These are phyloP conservation scores for Zygoascus biomembranicola DNA, from an alignment of 805 yeast genomes.

Conservation along the genomic window DNA sequence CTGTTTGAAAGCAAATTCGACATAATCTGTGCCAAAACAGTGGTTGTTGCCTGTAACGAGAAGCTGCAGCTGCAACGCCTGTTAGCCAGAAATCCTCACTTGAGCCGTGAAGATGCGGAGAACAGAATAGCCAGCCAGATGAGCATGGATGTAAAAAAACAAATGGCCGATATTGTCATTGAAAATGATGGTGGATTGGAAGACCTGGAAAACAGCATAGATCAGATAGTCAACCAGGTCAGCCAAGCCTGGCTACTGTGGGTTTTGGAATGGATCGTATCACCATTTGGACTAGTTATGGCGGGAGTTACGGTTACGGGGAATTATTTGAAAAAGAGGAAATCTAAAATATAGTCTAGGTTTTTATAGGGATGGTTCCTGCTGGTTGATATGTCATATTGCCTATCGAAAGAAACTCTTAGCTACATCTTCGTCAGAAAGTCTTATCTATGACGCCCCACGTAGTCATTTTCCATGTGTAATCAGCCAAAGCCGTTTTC, in stretches of 20 bases:
- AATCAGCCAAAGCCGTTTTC: no score
- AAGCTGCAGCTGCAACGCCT: slow-evolving; percentile 58
- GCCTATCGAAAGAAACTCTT: no score
- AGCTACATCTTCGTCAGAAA: no score
- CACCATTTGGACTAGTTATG: slow-evolving; percentile 27
- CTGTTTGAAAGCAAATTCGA: slow-evolving; percentile 75
- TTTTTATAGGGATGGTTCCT: no score
- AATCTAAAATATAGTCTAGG: not conserved
- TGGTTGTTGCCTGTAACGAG: slow-evolving; percentile 58
- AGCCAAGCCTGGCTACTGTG: slow-evolving; percentile 31
- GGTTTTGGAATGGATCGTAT: slow-evolving; percentile 26
- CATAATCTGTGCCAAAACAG: slow-evolving; percentile 56
- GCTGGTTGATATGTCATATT: no score
- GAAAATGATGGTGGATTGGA: slow-evolving; percentile 48
- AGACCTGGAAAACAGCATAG: slow-evolving; percentile 38
- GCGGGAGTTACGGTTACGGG: slow-evolving; percentile 8
- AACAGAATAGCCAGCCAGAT: slow-evolving; percentile 73
- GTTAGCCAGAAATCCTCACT: slow-evolving; percentile 54
- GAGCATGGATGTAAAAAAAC: slow-evolving; percentile 48
- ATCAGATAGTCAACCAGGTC: slow-evolving; percentile 30
- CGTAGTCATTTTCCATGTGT: no score
- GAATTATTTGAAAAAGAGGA: not conserved
- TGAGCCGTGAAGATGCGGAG: slow-evolving; percentile 56
- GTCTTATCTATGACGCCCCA: no score
- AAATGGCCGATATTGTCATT: slow-evolving; percentile 56